Evolutionary conservation across 208 protist genomes (phyloP).

Genomic region (Trichomonas vaginalis): DNA sequence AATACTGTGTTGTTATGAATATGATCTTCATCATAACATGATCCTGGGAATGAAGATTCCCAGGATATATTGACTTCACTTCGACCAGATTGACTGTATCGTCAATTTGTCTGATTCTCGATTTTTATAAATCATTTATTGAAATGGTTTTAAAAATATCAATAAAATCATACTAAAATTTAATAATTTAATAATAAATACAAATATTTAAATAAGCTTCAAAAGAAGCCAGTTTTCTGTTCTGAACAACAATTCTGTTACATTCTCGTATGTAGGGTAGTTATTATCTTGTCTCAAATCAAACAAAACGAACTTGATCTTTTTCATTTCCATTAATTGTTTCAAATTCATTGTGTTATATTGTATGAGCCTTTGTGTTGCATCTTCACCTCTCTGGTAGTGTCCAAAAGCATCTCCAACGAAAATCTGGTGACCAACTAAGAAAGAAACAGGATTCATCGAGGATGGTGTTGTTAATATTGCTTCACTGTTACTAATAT

Average conservation of each 20-base stretch:
- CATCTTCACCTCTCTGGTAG: background rate
- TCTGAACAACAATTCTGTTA: background rate
- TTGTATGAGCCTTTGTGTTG: background rate
- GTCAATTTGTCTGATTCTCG: too few species aligned
- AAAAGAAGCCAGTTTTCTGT: background rate
- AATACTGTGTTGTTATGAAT: too few species aligned
- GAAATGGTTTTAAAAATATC: too few species aligned
- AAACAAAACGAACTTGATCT: background rate
- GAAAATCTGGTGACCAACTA: background rate
- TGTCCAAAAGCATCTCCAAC: background rate
- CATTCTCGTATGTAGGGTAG: background rate
- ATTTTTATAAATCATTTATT: too few species aligned
- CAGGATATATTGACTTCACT: too few species aligned
- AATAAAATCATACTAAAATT: too few species aligned
- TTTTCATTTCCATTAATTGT: background rate
- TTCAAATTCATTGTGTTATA: background rate
- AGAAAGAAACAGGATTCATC: background rate
- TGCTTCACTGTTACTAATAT: background rate
- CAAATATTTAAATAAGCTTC: too few species aligned
- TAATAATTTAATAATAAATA: too few species aligned
- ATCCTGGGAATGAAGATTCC: too few species aligned
- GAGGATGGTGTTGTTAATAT: background rate
- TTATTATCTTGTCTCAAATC: background rate
- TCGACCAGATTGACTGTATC: too few species aligned
- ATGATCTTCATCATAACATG: too few species aligned